A percentile compares a stretch with the other conserved stretches of the same genome.
phyloP scores from a whole-genome alignment of 805 yeast genomes.

The Candida methanosorbosa region DNA sequence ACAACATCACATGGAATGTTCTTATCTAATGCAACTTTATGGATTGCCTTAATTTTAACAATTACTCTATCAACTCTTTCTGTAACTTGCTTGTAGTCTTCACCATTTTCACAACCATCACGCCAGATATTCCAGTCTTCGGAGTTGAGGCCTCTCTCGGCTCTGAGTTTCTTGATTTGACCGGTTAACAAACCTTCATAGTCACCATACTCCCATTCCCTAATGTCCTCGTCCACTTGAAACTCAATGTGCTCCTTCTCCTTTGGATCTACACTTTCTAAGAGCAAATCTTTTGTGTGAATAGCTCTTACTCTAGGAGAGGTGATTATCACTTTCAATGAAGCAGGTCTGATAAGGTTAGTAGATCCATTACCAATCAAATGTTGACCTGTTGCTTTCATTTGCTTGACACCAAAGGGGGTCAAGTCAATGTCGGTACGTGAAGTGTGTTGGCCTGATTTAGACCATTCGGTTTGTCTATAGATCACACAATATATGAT shows the following conservation, averaged over 20 bases:
- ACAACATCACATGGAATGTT: constrained; percentile 60
- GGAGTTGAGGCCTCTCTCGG: constrained; percentile 45
- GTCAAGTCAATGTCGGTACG: constrained; percentile 76
- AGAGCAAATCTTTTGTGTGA: constrained; percentile 60
- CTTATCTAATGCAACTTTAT: constrained; percentile 40
- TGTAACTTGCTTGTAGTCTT: constrained; percentile 55
- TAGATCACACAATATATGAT: not conserved
- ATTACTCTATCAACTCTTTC: constrained; percentile 67
- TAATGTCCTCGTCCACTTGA: constrained; percentile 54
- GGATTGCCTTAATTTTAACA: constrained; percentile 52
- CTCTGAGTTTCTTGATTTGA: constrained; percentile 57
- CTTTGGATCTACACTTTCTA: constrained; percentile 38
- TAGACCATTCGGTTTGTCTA: constrained; percentile 90
- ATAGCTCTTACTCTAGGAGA: constrained; percentile 81
- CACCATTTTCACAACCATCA: constrained; percentile 93
- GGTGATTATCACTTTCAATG: constrained; percentile 55
- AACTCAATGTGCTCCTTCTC: constrained; percentile 33
- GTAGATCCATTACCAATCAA: constrained; percentile 49
- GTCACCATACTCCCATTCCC: constrained; percentile 97
- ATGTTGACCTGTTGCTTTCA: constrained; percentile 62
- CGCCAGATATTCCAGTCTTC: constrained; percentile 74
- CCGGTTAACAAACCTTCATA: constrained; percentile 77
- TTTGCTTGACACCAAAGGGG: constrained; percentile 66
- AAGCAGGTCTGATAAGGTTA: constrained; percentile 52
- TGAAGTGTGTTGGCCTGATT: constrained; percentile 88